Evolutionary conservation across 768 basidiomycete species (phyloP).

Genomic region (Harrya chromipes): DNA sequence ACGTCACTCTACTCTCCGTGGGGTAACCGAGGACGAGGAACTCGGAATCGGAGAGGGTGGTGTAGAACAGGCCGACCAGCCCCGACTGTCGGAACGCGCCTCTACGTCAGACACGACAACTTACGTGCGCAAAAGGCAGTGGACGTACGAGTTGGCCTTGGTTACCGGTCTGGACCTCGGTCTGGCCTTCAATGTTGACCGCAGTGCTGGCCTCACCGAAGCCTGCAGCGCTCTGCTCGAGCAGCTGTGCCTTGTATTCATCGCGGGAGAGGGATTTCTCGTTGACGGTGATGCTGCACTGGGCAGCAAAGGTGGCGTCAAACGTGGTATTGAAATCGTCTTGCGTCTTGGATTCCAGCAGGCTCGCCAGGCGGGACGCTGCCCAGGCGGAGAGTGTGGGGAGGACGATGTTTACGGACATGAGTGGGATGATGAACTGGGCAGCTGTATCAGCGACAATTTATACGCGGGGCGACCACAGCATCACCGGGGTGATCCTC

Average conservation of each 20-base stretch:
- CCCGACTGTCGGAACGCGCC: slow-evolving; percentile 18
- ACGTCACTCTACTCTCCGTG: slow-evolving; percentile 27
- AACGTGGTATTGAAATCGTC: slow-evolving; percentile 37
- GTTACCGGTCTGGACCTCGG: slow-evolving; percentile 24
- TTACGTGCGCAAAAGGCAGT: background rate
- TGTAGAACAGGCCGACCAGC: slow-evolving; percentile 38
- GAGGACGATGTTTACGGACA: slow-evolving; percentile 33
- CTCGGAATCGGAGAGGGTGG: slow-evolving; percentile 32
- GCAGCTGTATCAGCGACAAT: background rate
- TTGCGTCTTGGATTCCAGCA: slow-evolving; percentile 38
- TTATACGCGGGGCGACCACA: slow-evolving; percentile 10
- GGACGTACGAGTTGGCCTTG: slow-evolving; percentile 26
- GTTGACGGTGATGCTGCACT: slow-evolving; percentile 40
- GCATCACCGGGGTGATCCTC: no score
- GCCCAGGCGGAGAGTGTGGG: slow-evolving; percentile 44
- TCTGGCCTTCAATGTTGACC: slow-evolving; percentile 26
- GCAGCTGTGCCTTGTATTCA: slow-evolving; percentile 39
- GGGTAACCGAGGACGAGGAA: slow-evolving; percentile 35
- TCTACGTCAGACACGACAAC: background rate
- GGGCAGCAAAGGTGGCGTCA: slow-evolving; percentile 38
- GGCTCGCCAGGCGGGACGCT: slow-evolving; percentile 34
- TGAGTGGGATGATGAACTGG: slow-evolving; percentile 1
- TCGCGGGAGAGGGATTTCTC: slow-evolving; percentile 37
- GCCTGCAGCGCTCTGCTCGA: slow-evolving; percentile 24
- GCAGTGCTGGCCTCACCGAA: slow-evolving; percentile 8